A percentile compares a stretch with the other conserved stretches of the same genome.
These are phyloP conservation scores for Phaseolus lunatus DNA, from an alignment of 306 rosid genomes.

Conservation along the genomic window DNA sequence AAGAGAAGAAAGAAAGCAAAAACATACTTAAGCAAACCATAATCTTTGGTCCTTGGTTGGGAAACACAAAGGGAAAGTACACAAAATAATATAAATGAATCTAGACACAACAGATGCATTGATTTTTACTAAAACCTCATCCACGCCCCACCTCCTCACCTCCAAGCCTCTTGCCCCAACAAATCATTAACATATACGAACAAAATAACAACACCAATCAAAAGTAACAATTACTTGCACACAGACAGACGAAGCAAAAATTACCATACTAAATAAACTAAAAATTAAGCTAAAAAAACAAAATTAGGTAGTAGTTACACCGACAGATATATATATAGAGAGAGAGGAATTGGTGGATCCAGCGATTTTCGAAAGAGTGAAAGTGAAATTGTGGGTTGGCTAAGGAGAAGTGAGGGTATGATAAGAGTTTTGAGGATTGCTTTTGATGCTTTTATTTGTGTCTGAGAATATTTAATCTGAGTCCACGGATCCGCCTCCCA, in stretches of 20 bases:
- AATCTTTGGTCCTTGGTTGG: background rate
- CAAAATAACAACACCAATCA: background rate
- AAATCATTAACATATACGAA: slow-evolving; percentile 2
- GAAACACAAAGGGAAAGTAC: slow-evolving; percentile 16
- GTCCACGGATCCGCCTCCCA: slow-evolving; percentile 43
- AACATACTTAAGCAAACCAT: background rate
- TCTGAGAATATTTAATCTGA: slow-evolving; percentile 15
- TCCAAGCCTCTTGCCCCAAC: background rate
- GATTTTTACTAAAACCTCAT: slow-evolving; percentile 38
- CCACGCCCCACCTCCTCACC: background rate
- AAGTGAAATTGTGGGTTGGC: slow-evolving; percentile 23
- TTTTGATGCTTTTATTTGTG: background rate
- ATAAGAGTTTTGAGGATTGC: background rate
- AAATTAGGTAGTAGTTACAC: slow-evolving; percentile 47
- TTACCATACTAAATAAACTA: background rate
- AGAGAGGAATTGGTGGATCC: slow-evolving; percentile 42
- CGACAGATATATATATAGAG: too few relatives aligned
- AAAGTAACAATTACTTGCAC: background rate
- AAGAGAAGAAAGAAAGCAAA: background rate
- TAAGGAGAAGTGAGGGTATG: background rate
- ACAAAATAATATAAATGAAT: slow-evolving; percentile 31
- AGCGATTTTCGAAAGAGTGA: background rate
- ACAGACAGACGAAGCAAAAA: background rate
- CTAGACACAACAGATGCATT: slow-evolving; percentile 34
- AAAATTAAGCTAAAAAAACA: background rate